Base-by-base conservation (phyloP, 352 stramenopile genomes). In the Hyaloperonospora brassicae region DNA sequence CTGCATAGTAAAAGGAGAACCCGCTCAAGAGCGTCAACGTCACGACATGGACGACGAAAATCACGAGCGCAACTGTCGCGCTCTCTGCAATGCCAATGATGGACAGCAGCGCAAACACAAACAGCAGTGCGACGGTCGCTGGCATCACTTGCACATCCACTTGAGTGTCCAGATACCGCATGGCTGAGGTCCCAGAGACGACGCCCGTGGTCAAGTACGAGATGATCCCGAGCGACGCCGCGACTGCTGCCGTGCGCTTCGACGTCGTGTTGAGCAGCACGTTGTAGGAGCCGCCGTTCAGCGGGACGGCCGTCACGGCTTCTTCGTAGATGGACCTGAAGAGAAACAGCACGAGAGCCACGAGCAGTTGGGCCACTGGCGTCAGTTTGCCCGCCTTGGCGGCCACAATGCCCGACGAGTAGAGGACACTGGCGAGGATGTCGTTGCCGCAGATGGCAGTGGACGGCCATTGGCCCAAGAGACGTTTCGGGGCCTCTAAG, bases 391-490 rank as follows among this genome's bases (percentile, higher is more conserved):
- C 87, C 5, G 86, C 84, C 55, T 83, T 86, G 2, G 68, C 66
- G 10, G 79, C 71, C 36, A 87, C 76, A 14, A 87, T 82, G 14
- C 74, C 76, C 12, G 77, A 77, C 21, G 77, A 87, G 56, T 95
- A 95, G 17, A 95, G 72, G 23, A 86, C 87, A 50, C 79, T 95
- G 36, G 78, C 82, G n/a, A 96, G 57, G 52, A 97, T 95, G 47
- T 97, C 89, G 53, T 97, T 97, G 11, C 89, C 89, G 50, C 81
- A 95, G 52, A 97, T 97, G 31, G 83, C 82, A 5, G 89, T 97
- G 12, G 88, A 87, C 27, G 77, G 76, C 72, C 86, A 94, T 66
- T 96, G 77, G 25, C 72, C 62, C 23, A 96, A 64, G 52, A 66
- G 54, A 12, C 67, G 55, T 25, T 65, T 58, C 0, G 65, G 65